Evolutionary conservation across 2,329 filamentous ascomycete species (phyloP).

Genomic region (Didymella arachidicola): DNA sequence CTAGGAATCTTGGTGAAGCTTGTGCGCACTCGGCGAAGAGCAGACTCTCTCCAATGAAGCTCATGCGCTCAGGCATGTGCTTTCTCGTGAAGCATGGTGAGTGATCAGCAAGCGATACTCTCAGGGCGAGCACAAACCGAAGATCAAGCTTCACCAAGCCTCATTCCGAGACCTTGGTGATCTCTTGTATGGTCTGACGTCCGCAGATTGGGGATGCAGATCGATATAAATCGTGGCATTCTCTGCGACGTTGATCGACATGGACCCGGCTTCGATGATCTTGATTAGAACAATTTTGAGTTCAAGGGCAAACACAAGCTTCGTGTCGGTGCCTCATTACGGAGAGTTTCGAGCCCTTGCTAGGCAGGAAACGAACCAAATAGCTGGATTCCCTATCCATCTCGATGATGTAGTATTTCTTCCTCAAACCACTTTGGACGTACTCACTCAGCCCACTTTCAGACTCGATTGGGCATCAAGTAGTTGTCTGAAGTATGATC

Average conservation of each 20-base stretch:
- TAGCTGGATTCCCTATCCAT: background rate
- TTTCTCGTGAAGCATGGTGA: background rate
- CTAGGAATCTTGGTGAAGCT: background rate
- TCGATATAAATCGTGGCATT: background rate
- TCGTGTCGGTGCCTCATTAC: background rate
- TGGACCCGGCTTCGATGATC: slow-evolving; percentile 4
- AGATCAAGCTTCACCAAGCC: slow-evolving; percentile 9
- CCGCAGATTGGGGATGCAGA: background rate
- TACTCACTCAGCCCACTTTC: background rate
- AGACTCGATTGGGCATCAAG: background rate
- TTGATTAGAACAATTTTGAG: slow-evolving; percentile 3
- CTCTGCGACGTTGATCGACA: slow-evolving; percentile 3
- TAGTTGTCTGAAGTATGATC: background rate
- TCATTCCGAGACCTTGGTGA: background rate
- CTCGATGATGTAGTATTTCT: background rate
- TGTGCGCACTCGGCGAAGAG: background rate
- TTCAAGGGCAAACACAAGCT: slow-evolving; percentile 3
- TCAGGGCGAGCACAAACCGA: background rate
- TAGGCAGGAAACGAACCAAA: background rate
- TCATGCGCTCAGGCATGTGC: background rate
- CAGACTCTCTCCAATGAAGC: background rate
- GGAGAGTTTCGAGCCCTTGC: background rate
- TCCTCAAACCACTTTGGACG: background rate
- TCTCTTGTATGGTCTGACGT: background rate
- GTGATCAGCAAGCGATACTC: background rate